These are phyloP conservation scores for Daldinia caldariorum DNA, from an alignment of 495 filamentous ascomycete species.

Conservation along the genomic window DNA sequence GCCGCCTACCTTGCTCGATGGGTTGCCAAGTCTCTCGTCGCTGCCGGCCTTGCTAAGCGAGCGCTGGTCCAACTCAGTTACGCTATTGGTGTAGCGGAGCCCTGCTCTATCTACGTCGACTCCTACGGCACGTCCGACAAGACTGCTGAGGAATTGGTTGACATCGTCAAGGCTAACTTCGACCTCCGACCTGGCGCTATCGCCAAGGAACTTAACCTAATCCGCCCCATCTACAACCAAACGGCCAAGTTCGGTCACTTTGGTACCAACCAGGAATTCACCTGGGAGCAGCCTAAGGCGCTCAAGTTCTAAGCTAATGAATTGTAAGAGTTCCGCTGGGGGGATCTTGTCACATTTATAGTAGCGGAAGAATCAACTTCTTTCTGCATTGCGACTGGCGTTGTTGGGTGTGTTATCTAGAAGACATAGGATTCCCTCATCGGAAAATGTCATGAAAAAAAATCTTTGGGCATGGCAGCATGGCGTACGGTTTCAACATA, in stretches of 20 bases:
- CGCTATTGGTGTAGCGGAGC: slow-evolving; percentile 98
- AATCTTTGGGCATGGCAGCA: slow-evolving; percentile 48
- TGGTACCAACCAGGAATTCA: slow-evolving; percentile 93
- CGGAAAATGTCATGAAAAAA: slow-evolving; percentile 51
- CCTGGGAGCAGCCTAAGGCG: slow-evolving; percentile 97
- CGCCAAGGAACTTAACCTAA: slow-evolving; percentile 94
- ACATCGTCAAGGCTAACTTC: slow-evolving; percentile 95
- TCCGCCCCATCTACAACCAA: slow-evolving; percentile 96
- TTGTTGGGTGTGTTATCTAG: slow-evolving; percentile 50
- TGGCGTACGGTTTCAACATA: slow-evolving; percentile 55
- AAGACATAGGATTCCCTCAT: slow-evolving; percentile 53
- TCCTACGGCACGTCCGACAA: slow-evolving; percentile 82
- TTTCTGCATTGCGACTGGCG: slow-evolving; percentile 54
- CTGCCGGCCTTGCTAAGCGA: slow-evolving; percentile 87
- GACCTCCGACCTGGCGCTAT: slow-evolving; percentile 98
- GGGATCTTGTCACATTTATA: slow-evolving; percentile 46
- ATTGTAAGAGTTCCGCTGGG: slow-evolving; percentile 42
- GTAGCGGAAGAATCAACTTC: slow-evolving; percentile 59
- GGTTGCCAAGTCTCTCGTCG: slow-evolving; percentile 97
- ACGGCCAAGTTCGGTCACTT: slow-evolving; percentile 99
- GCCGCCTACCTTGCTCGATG: slow-evolving; percentile 97
- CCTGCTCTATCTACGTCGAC: slow-evolving; percentile 89
- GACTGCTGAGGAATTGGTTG: slow-evolving; percentile 81
- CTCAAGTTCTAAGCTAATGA: slow-evolving; percentile 77
- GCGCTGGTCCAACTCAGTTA: slow-evolving; percentile 97